phyloP scores from a whole-genome alignment of 805 yeast species.

The Sungouiozyma intestinalis region DNA sequence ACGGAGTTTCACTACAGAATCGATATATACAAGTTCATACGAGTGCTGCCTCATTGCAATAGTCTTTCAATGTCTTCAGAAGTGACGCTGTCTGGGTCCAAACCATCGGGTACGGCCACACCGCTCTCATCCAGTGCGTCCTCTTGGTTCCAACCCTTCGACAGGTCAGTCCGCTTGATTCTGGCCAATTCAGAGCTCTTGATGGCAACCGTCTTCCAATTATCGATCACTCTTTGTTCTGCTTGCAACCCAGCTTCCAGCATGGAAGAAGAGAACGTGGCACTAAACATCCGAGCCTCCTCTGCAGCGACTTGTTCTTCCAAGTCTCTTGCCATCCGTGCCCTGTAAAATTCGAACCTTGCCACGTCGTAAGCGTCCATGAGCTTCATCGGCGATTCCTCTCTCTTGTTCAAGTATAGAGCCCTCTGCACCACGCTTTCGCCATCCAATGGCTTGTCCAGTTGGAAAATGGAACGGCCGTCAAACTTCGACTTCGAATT shows the following conservation, averaged over 20 bases:
- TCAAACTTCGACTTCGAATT: slow-evolving; percentile 50
- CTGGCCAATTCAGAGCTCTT: slow-evolving; percentile 47
- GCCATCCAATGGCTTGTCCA: slow-evolving; percentile 70
- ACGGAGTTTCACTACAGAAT: not conserved
- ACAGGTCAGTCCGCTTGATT: slow-evolving; percentile 34
- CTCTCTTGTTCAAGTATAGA: slow-evolving; percentile 35
- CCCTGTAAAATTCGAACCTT: slow-evolving; percentile 75
- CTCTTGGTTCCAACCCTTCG: slow-evolving; percentile 20
- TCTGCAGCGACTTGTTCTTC: slow-evolving; percentile 64
- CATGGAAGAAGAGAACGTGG: slow-evolving; percentile 51
- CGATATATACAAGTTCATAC: not conserved
- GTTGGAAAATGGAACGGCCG: slow-evolving; percentile 74
- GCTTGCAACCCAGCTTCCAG: slow-evolving; percentile 57
- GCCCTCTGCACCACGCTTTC: slow-evolving; percentile 79
- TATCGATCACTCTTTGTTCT: slow-evolving; percentile 61
- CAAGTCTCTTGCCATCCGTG: slow-evolving; percentile 75
- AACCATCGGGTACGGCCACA: too few relatives aligned
- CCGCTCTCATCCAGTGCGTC: not conserved
- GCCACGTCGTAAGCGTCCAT: slow-evolving; percentile 76
- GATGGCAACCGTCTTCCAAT: slow-evolving; percentile 65
- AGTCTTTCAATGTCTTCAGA: too few relatives aligned
- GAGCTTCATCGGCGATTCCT: slow-evolving; percentile 35
- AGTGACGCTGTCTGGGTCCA: too few relatives aligned
- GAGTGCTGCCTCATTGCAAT: too few relatives aligned
- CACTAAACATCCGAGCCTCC: slow-evolving; percentile 80